These are phyloP conservation scores for Aspergillus oerlinghausenensis DNA, from an alignment of 2,329 filamentous ascomycete species.

Conservation along the genomic window DNA sequence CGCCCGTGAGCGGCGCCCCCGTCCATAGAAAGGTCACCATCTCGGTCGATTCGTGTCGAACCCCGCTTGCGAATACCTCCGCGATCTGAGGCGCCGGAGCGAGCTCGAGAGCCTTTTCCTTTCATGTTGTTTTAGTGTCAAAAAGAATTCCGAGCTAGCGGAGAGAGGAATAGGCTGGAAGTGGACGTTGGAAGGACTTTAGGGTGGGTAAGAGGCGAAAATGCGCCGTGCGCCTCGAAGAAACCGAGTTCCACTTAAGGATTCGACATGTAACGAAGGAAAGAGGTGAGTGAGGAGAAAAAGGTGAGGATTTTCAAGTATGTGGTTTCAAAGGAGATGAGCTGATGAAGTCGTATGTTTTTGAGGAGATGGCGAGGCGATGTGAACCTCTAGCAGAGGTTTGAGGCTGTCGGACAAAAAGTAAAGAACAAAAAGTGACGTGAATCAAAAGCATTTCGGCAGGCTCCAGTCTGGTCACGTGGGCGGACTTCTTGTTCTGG, in stretches of 20 bases:
- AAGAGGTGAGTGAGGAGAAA: background rate
- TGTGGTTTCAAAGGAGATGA: background rate
- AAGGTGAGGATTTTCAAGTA: background rate
- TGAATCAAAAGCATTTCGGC: constrained; percentile 16
- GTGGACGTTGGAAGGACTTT: background rate
- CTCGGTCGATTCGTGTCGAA: constrained; percentile 49
- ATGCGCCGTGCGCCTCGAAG: constrained; percentile 27
- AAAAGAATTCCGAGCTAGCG: background rate
- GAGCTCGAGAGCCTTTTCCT: constrained; percentile 27
- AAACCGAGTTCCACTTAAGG: constrained; percentile 7
- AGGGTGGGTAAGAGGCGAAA: constrained; percentile 7
- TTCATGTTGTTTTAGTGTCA: constrained; percentile 27
- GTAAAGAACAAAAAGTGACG: constrained; percentile 29
- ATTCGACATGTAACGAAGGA: constrained; percentile 19
- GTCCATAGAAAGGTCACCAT: constrained; percentile 61
- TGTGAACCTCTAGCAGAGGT: background rate
- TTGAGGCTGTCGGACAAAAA: background rate
- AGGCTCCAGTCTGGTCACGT: constrained; percentile 2
- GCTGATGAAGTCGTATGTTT: too few species aligned
- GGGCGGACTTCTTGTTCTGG: constrained; percentile 8
- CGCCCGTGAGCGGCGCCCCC: constrained; percentile 33
- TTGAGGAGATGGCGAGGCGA: constrained; percentile 1
- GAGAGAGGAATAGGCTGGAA: background rate
- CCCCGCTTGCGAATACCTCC: constrained; percentile 51
- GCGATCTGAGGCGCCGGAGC: constrained; percentile 31